These are phyloP conservation scores for Pythium pectinolyticum DNA, from an alignment of 352 stramenopile genomes.

Conservation along the genomic window DNA sequence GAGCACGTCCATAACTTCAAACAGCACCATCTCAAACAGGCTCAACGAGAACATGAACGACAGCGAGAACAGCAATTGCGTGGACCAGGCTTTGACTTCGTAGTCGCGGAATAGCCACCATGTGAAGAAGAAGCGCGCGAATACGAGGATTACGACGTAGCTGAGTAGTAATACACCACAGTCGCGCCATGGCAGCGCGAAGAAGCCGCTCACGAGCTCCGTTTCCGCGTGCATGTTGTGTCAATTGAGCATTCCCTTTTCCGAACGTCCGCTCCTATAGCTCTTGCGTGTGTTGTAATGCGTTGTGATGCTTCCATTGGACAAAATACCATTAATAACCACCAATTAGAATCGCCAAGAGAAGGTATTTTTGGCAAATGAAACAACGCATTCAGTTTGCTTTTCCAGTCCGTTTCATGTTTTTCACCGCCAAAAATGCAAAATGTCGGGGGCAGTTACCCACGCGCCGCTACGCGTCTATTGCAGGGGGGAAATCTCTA, in stretches of 20 bases:
- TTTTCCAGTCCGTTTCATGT: constrained; percentile 1
- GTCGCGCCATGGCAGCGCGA: constrained; percentile 24
- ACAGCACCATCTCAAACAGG: constrained; percentile 81
- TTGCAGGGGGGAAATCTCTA: too few species aligned
- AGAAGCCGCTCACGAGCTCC: constrained; percentile 13
- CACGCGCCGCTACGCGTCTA: too few species aligned
- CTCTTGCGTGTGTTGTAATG: background rate
- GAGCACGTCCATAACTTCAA: constrained; percentile 77
- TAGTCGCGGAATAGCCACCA: constrained; percentile 87
- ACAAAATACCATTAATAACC: too few species aligned
- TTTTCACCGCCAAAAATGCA: background rate
- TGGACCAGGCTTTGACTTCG: constrained; percentile 54
- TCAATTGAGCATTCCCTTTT: background rate
- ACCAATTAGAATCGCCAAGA: too few species aligned
- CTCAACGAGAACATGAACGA: constrained; percentile 78
- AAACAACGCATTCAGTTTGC: background rate
- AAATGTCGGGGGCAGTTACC: too few species aligned
- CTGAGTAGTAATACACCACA: constrained; percentile 19
- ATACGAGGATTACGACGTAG: constrained; percentile 50
- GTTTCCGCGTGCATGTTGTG: background rate
- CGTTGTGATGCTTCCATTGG: background rate
- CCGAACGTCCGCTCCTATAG: background rate
- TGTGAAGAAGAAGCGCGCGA: constrained; percentile 79
- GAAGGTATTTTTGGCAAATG: background rate
- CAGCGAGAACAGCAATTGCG: constrained; percentile 69